These are phyloP conservation scores for Dalechampia spathulata DNA, from an alignment of 441 rosid genomes.

Conservation along the genomic window DNA sequence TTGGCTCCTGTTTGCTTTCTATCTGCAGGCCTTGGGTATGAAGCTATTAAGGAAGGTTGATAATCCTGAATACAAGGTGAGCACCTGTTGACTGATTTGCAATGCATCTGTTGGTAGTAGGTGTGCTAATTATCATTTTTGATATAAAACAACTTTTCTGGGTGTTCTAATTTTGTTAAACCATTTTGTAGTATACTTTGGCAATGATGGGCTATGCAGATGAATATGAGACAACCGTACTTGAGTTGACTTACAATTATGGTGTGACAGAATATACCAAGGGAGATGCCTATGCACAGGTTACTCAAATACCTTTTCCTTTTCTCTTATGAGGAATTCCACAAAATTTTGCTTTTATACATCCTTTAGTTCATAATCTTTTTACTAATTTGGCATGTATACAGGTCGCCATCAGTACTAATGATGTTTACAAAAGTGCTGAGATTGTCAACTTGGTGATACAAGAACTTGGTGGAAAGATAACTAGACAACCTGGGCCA, in stretches of 20 bases:
- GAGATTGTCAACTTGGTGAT: constrained; percentile 65
- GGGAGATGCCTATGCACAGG: constrained; percentile 97
- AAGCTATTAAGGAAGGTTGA: constrained; percentile 64
- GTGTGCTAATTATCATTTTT: neutral
- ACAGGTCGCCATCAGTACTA: constrained; percentile 78
- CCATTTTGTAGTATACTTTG: constrained; percentile 50
- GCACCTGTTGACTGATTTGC: neutral
- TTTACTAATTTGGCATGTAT: neutral
- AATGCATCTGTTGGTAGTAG: neutral
- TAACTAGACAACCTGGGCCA: constrained; percentile 84
- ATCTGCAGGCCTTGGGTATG: constrained; percentile 88
- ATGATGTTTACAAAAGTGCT: constrained; percentile 93
- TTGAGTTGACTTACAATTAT: constrained; percentile 83
- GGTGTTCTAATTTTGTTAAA: constrained; percentile 7
- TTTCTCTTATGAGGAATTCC: neutral
- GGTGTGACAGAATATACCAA: constrained; percentile 89
- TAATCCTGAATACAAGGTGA: constrained; percentile 78
- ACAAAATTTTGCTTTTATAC: neutral
- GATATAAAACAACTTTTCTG: neutral
- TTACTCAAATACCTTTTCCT: constrained; percentile 1
- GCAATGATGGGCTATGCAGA: constrained; percentile 95
- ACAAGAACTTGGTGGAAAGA: constrained; percentile 89
- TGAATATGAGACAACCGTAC: constrained; percentile 70
- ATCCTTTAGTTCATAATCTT: neutral
- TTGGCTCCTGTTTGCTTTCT: neutral